A percentile compares a stretch with the other conserved stretches of the same genome.
These are phyloP conservation scores for Neurospora pannonica DNA, from an alignment of 495 filamentous ascomycete genomes.

Conservation along the genomic window DNA sequence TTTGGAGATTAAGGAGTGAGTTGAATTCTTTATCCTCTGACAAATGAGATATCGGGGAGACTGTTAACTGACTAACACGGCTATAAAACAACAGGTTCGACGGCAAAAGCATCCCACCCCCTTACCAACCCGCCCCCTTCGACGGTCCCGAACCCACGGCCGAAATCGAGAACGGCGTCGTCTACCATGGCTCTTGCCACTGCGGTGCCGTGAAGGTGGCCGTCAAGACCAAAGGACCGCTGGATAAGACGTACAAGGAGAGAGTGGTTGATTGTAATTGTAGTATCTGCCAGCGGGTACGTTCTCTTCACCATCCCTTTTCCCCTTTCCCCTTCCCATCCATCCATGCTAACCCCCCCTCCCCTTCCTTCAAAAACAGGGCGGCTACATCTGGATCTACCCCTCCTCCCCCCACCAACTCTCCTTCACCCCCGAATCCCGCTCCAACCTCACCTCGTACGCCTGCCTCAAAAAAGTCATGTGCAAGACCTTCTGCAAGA, in stretches of 20 bases:
- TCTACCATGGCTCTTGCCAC: slow-evolving; percentile 43
- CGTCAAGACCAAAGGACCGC: slow-evolving; percentile 25
- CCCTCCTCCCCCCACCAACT: slow-evolving; percentile 4
- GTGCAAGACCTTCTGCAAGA: slow-evolving; percentile 35
- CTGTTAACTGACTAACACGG: not conserved
- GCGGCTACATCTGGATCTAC: slow-evolving; percentile 29
- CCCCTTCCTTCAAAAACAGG: too few relatives aligned
- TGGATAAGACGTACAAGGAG: slow-evolving; percentile 18
- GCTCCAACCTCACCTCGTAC: slow-evolving; percentile 27
- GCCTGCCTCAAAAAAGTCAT: slow-evolving; percentile 16
- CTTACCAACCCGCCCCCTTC: slow-evolving; percentile 25
- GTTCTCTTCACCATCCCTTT: not conserved
- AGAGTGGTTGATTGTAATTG: slow-evolving; percentile 32
- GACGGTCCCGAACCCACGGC: slow-evolving; percentile 29
- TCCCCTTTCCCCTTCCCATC: not conserved
- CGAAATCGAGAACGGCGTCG: slow-evolving; percentile 24
- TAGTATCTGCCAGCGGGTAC: slow-evolving; percentile 34
- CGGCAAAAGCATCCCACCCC: slow-evolving; percentile 16
- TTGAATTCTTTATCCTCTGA: not conserved
- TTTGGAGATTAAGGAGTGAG: slow-evolving; percentile 22
- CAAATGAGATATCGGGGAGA: too few relatives aligned
- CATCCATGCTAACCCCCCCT: too few relatives aligned
- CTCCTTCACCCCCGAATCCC: slow-evolving; percentile 23
- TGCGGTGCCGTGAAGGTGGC: slow-evolving; percentile 39
- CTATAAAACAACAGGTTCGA: slow-evolving; percentile 24